Conservation (phyloP, 1,284 basidiomycete species). For the Mycosarcoma mackinlayi region DNA sequence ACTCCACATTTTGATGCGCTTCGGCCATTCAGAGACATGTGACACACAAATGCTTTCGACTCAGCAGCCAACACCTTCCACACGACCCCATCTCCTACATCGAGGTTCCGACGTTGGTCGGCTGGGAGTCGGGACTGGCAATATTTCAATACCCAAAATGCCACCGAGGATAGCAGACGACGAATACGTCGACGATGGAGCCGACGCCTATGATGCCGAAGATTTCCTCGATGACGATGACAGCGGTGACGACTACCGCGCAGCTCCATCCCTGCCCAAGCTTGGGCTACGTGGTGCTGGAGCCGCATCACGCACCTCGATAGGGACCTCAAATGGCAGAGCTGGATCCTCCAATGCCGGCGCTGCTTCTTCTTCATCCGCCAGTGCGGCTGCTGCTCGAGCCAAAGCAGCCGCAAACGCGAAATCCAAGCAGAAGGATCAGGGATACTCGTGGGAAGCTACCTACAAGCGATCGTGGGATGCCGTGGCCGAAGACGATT, state of each 20-base stretch:
- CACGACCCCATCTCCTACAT: neutral
- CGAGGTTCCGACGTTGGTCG: neutral
- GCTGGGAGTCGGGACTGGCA: too few species aligned
- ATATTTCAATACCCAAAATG: conserved; percentile 15
- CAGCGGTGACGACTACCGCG: conserved; percentile 49
- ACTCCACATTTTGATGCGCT: conserved; percentile 25
- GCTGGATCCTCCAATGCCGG: conserved; percentile 7
- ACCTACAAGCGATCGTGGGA: conserved; percentile 96
- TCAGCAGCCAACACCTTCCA: neutral
- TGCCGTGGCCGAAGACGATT: conserved; percentile 93
- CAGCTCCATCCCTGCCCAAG: conserved; percentile 34
- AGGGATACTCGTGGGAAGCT: conserved; percentile 89
- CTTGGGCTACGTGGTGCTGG: conserved; percentile 24
- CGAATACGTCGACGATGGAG: conserved; percentile 45
- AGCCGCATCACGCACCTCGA: conserved; percentile 17
- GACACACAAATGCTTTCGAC: conserved; percentile 2
- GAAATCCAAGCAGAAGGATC: conserved; percentile 48
- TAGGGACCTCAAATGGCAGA: conserved; percentile 23
- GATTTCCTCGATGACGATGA: conserved; percentile 54
- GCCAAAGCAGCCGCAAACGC: conserved; percentile 16
- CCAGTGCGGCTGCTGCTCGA: neutral
- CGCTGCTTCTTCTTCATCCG: conserved; percentile 2
- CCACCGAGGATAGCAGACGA: conserved; percentile 46
- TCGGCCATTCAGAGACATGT: neutral
- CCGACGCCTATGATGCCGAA: conserved; percentile 45